phyloP scores from a whole-genome alignment of 2,329 filamentous ascomycete genomes.

The Dothiorella sarmentorum region DNA sequence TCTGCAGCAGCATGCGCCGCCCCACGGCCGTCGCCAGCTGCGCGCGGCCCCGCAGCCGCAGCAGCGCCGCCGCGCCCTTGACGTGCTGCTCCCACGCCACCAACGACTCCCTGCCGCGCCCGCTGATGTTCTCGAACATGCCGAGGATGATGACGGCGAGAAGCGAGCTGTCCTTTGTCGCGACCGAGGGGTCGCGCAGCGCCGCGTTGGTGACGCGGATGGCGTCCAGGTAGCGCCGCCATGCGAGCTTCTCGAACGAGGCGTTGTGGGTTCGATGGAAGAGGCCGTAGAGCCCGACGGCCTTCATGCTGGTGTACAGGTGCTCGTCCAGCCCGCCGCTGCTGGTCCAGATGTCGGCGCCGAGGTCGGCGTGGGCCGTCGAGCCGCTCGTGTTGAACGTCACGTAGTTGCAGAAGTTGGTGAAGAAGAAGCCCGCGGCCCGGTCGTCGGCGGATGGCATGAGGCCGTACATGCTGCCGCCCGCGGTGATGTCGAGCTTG shows the following conservation, averaged over 20 bases:
- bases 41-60: conserved; percentile 30
- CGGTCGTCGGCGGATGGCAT: conserved; percentile 29
- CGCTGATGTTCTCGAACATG: conserved; percentile 33
- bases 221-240: conserved; percentile 31
- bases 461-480: not conserved
- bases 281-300: conserved; percentile 33
- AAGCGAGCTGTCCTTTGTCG: conserved; percentile 32
- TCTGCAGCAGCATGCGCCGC: conserved; percentile 30
- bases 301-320: conserved; percentile 27
- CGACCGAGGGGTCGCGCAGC: conserved; percentile 26
- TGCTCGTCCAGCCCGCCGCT: not conserved
- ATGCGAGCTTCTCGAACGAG: conserved; percentile 29
- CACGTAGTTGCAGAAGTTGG: conserved; percentile 27
- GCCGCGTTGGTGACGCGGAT: conserved; percentile 33
- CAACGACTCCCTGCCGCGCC: conserved; percentile 28
- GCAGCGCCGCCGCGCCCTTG: conserved; percentile 31
- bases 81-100: conserved; percentile 33
- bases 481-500: conserved; percentile 23
- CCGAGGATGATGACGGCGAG: conserved; percentile 32
- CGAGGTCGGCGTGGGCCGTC: not conserved
- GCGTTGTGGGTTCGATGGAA: conserved; percentile 29
- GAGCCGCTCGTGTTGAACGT: not conserved
- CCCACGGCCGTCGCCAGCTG: conserved; percentile 26
- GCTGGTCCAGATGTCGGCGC: not conserved
- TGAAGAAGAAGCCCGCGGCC: conserved; percentile 30